Evolutionary conservation across 192 early-diverging fungal genomes (phyloP), one percentile per base, ranked within the genome.

Genomic region (Chytriomyces hyalinus): DNA sequence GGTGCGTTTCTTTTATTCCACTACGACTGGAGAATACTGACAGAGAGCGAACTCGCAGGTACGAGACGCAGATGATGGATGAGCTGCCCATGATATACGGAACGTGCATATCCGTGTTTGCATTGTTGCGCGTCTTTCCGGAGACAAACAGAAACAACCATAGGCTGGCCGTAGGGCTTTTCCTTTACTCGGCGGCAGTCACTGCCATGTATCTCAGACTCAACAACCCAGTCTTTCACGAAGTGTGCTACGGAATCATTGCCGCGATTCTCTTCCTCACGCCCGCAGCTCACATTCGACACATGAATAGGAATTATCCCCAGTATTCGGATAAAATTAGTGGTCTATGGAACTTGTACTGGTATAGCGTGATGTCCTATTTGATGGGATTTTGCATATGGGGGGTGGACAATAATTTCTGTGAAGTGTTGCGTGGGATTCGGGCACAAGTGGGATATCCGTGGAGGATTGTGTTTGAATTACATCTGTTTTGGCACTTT

Each of bases 401-500:
- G 94, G 93, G 93, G 73, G 77, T 93, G 10, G 94, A 95, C 83
- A 94, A 94, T 78, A 80, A 85, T 20, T 88, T 84, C 48, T 95
- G 94, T 70, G 70, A 76, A 51, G 59, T 80, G 13, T 78, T 95
- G 59, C 85, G 90, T 36, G 78, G 67, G 6, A 53, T 84, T 36
- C 78, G 92, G 20, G 72, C 50, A 13, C 70, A 75, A 50, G 64
- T 94, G 44, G 88, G 87, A 0, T 82, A 81, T 47, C 79, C 83
- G 17, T 47, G 91, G 26, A 78, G 83, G n/a, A 78, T 87, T 72
- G 76, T 92, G n/a, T 48, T 82, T 28, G 80, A 88, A 67, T 53
- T 84, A 5, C 87, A 86, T 49, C 75, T 76, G 8, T 88, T 75
- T 79, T 88, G 86, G 86, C 86, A 87, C 65, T 75, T 83, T 70